A percentile compares a stretch with the other conserved stretches of the same genome.
Evolutionary conservation across 2,329 filamentous ascomycete genomes (phyloP).

Genomic region (Exophiala phaeomuriformis): DNA sequence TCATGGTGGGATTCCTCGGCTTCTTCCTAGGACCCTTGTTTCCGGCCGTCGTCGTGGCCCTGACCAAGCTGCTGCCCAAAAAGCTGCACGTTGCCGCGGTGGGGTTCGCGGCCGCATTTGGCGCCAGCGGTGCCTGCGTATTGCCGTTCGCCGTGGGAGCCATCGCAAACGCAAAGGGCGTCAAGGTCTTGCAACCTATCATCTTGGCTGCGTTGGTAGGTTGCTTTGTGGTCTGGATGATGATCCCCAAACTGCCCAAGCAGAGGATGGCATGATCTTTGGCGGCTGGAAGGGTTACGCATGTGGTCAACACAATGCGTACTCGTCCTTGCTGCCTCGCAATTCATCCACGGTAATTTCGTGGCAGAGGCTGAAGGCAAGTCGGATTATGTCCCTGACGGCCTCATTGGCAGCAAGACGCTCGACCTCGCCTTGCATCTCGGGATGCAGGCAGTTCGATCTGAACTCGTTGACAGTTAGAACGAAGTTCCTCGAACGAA

Average conservation of each 20-base stretch:
- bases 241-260: constrained; percentile 21
- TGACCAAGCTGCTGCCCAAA: constrained; percentile 23
- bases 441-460: too few species aligned
- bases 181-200: constrained; percentile 51
- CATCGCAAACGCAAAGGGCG: constrained; percentile 45
- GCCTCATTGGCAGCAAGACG: too few species aligned
- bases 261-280: constrained; percentile 17
- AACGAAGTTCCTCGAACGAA: too few species aligned
- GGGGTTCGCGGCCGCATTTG: constrained; percentile 59
- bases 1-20: constrained; percentile 62
- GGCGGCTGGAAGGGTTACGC: not conserved
- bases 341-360: not conserved
- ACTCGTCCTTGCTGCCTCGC: not conserved
- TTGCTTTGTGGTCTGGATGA: constrained; percentile 19
- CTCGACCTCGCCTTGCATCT: too few species aligned
- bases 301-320: not conserved
- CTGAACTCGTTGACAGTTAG: too few species aligned
- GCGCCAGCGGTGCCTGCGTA: constrained; percentile 55
- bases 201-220: constrained; percentile 35
- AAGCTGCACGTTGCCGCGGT: constrained; percentile 20
- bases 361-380: not conserved
- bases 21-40: constrained; percentile 74
- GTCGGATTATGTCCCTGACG: too few species aligned
- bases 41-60: constrained; percentile 40
- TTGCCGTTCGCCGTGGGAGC: constrained; percentile 36